These are phyloP conservation scores for Pseudogymnoascus sp. DNA, from an alignment of 2,329 filamentous ascomycete species.

Conservation along the genomic window DNA sequence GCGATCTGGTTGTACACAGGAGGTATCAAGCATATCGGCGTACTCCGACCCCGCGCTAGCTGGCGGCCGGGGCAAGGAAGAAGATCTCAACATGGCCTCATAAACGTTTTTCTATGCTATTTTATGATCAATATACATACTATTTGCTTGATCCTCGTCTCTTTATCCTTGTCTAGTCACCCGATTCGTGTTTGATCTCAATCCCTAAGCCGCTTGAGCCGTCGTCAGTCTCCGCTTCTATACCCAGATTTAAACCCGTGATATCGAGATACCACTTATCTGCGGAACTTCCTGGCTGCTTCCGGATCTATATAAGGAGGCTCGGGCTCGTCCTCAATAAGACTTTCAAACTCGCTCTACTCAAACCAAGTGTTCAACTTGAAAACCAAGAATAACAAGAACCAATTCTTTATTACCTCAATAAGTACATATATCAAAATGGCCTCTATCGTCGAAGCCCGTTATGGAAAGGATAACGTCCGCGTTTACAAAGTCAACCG, in stretches of 20 bases:
- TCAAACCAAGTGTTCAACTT: neutral
- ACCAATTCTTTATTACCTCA: neutral
- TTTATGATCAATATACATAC: neutral
- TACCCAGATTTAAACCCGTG: neutral
- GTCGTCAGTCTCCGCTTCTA: constrained; percentile 2
- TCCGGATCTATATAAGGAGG: constrained; percentile 8
- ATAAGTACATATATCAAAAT: constrained; percentile 32
- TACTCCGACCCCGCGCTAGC: constrained; percentile 5
- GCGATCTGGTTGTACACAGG: constrained; percentile 1
- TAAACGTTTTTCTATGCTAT: constrained; percentile 4
- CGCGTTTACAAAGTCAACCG: constrained; percentile 91
- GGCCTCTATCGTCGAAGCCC: constrained; percentile 54
- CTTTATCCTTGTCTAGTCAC: neutral
- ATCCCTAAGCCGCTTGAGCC: neutral
- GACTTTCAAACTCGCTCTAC: neutral
- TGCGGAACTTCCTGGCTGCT: neutral
- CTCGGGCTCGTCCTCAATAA: neutral
- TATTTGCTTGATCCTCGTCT: constrained; percentile 5
- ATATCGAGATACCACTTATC: constrained; percentile 7
- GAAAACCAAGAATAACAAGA: neutral
- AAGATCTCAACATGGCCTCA: constrained; percentile 9
- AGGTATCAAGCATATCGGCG: constrained; percentile 10
- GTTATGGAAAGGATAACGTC: constrained; percentile 96
- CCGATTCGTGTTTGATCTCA: constrained; percentile 4
- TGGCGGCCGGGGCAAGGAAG: neutral